Conservation (phyloP, 441 rosid species). For the Euphorbia celastroides region DNA sequence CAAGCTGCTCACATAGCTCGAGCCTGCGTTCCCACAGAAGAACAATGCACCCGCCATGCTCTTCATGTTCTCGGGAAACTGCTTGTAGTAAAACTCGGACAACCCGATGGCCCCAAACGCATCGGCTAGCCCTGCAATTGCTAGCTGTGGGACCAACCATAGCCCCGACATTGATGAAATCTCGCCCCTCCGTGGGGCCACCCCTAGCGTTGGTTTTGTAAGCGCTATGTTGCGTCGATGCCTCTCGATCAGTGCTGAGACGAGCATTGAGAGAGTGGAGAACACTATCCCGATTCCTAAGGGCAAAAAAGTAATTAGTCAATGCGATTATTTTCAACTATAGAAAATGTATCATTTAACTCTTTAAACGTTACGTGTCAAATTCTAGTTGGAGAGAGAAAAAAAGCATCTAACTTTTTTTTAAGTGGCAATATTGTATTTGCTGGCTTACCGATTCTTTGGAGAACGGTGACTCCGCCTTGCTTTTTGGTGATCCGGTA, state of each 20-base stretch:
- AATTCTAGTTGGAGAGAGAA: too few species aligned
- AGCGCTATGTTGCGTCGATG: conserved; percentile 48
- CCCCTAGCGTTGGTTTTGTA: conserved; percentile 53
- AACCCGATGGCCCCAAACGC: conserved; percentile 54
- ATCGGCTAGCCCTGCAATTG: conserved; percentile 58
- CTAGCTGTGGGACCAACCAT: conserved; percentile 68
- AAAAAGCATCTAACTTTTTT: too few species aligned
- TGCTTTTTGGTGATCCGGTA: conserved; percentile 52
- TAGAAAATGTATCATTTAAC: too few species aligned
- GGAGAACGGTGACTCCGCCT: conserved; percentile 62
- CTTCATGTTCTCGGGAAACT: too few species aligned
- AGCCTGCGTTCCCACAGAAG: conserved; percentile 49
- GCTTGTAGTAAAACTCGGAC: conserved; percentile 74
- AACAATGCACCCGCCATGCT: conserved; percentile 68
- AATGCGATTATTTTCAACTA: too few species aligned
- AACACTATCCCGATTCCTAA: conserved; percentile 50
- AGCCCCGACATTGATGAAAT: conserved; percentile 70
- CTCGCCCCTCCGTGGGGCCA: conserved; percentile 55
- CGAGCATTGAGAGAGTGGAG: conserved; percentile 39
- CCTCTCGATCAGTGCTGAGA: conserved; percentile 51
- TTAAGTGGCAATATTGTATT: too few species aligned
- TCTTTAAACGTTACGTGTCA: too few species aligned
- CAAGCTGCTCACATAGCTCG: conserved; percentile 56
- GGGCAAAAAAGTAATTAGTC: too few species aligned
- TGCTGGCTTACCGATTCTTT: too few species aligned